A percentile compares a stretch with the other conserved stretches of the same genome.
These are phyloP conservation scores for Graphilbum ipis-grandicollis DNA, from an alignment of 2,329 filamentous ascomycete genomes.

Conservation along the genomic window DNA sequence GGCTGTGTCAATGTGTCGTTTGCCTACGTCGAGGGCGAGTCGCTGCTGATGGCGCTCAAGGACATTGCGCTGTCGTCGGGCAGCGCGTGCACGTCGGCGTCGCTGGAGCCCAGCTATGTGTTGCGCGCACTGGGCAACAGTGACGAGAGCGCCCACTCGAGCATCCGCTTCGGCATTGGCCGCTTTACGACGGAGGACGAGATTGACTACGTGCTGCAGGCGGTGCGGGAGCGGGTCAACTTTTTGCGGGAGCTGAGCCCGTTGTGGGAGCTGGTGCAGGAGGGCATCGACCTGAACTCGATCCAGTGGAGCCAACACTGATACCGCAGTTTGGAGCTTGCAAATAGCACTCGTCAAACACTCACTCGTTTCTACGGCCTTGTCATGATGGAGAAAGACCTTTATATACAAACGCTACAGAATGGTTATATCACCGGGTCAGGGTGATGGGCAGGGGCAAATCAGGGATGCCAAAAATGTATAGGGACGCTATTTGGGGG, in stretches of 20 bases:
- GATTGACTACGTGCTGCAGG: conserved; percentile 95
- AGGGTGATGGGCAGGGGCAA: too few species aligned
- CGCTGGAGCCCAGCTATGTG: conserved; percentile 90
- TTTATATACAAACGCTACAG: too few species aligned
- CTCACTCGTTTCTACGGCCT: too few species aligned
- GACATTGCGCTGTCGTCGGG: conserved; percentile 95
- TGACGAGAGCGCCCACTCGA: conserved; percentile 94
- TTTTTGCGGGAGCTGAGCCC: conserved; percentile 92
- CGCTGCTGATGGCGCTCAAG: conserved; percentile 93
- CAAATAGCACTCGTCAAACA: too few species aligned
- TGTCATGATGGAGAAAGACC: too few species aligned
- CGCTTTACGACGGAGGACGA: conserved; percentile 90
- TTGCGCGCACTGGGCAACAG: conserved; percentile 86
- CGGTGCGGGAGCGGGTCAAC: conserved; percentile 74
- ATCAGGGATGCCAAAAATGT: too few species aligned
- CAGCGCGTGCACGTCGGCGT: conserved; percentile 92
- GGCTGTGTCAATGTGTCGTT: conserved; percentile 98
- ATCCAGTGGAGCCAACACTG: conserved; percentile 98
- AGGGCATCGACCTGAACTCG: conserved; percentile 85
- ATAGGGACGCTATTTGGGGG: too few species aligned
- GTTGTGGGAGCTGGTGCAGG: conserved; percentile 93
- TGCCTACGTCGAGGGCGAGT: conserved; percentile 95
- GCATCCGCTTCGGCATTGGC: conserved; percentile 93
- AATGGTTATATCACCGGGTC: too few species aligned
- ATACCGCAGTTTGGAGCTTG: conserved; percentile 10